phyloP scores from a whole-genome alignment of 306 rosid genomes.

The Cucumis hystrix region DNA sequence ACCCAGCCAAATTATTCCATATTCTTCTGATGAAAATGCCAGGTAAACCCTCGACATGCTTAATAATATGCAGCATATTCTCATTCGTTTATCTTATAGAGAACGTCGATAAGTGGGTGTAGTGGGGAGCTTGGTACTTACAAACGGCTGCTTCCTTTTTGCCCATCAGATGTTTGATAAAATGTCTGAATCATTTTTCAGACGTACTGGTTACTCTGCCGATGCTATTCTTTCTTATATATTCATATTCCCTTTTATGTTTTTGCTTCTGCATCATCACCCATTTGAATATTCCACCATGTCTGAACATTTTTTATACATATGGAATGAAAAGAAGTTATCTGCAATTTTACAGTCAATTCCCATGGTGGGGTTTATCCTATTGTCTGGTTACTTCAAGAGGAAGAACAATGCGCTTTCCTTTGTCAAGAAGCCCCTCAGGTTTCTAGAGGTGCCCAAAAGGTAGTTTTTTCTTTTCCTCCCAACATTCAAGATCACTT shows the following conservation, averaged over 20 bases:
- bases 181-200: background rate
- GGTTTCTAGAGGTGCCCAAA: background rate
- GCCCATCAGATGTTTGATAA: conserved; percentile 3
- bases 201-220: background rate
- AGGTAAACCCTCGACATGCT: background rate
- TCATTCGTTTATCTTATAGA: background rate
- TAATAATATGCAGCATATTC: background rate
- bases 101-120: background rate
- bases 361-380: background rate
- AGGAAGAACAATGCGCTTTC: background rate
- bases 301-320: background rate
- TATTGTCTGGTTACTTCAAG: background rate
- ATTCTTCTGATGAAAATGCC: conserved; percentile 3
- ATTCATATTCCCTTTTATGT: background rate
- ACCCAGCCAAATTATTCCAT: background rate
- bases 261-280: background rate
- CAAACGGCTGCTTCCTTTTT: background rate
- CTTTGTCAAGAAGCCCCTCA: background rate
- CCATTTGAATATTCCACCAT: background rate
- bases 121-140: background rate
- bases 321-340: background rate
- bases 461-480: background rate
- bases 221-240: background rate
- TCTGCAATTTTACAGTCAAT: background rate
- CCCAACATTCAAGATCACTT: background rate